These are phyloP conservation scores for Erigeron canadensis DNA, from an alignment of 129 eudicot species.

Conservation along the genomic window DNA sequence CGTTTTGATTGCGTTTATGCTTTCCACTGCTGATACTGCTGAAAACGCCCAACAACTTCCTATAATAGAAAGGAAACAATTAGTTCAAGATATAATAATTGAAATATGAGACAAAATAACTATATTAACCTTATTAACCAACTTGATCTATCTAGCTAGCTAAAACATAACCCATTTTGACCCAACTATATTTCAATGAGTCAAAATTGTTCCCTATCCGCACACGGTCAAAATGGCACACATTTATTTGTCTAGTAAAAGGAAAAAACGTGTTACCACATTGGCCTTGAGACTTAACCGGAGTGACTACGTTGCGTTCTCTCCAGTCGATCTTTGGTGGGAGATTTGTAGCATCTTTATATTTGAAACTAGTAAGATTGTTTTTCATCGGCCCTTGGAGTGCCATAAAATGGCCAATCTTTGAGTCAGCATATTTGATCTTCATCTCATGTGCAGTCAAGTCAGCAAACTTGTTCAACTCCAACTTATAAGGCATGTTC, in stretches of 20 bases:
- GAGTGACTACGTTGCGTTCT: conserved; percentile 43
- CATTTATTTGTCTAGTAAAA: background rate
- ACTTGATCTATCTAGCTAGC: no score
- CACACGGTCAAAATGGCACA: background rate
- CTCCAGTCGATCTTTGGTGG: conserved; percentile 71
- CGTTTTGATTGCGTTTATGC: conserved; percentile 4
- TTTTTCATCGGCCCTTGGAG: conserved; percentile 29
- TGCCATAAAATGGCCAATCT: conserved; percentile 27
- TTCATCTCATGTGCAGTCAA: conserved; percentile 63
- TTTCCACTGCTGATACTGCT: conserved; percentile 3
- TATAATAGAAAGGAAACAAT: background rate
- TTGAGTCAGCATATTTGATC: conserved; percentile 44
- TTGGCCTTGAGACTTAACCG: conserved; percentile 62
- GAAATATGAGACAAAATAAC: background rate
- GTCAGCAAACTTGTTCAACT: conserved; percentile 67
- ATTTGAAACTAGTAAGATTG: background rate
- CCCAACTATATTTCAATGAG: no score
- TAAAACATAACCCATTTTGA: no score
- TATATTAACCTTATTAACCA: no score
- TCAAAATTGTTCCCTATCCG: background rate
- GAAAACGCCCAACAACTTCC: conserved; percentile 18
- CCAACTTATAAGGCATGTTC: conserved; percentile 66
- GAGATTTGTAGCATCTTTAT: conserved; percentile 30
- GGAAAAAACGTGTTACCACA: conserved; percentile 40
- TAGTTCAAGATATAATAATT: background rate